Conservation (phyloP, 805 yeast genomes). For the Jamesozyma jinghongensis region DNA sequence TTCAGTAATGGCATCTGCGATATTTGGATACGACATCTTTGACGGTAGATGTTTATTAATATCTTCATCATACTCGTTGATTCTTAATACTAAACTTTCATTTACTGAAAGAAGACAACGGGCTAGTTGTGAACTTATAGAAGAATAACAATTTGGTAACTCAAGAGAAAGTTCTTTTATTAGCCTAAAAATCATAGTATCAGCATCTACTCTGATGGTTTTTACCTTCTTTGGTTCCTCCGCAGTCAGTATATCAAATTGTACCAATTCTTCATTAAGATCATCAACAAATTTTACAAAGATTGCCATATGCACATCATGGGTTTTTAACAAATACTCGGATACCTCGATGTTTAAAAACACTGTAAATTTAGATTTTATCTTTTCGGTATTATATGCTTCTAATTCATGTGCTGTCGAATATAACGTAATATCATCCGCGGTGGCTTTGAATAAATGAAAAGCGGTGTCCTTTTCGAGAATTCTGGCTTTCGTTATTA, state of each 20-base stretch:
- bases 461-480: constrained; percentile 75
- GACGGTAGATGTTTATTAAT: not conserved
- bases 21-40: not conserved
- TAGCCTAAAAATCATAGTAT: constrained; percentile 7
- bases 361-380: constrained; percentile 55
- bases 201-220: constrained; percentile 9
- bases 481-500: constrained; percentile 54
- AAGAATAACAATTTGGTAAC: constrained; percentile 18
- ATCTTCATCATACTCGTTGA: constrained; percentile 2
- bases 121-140: constrained; percentile 18
- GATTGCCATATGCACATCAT: constrained; percentile 40
- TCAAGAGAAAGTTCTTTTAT: constrained; percentile 9
- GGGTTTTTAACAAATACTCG: constrained; percentile 28
- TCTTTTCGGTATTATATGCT: constrained; percentile 43
- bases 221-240: constrained; percentile 4
- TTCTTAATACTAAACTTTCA: constrained; percentile 11
- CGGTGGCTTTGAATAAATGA: constrained; percentile 58
- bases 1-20: constrained; percentile 6
- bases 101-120: constrained; percentile 15
- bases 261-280: constrained; percentile 7
- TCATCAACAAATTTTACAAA: constrained; percentile 37
- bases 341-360: constrained; percentile 51
- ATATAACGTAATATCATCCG: constrained; percentile 37
- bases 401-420: constrained; percentile 61
- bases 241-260: constrained; percentile 11